Evolutionary conservation across 2,329 filamentous ascomycete species (phyloP), one percentile per base, ranked within the genome.

Genomic region (Thermoascus crustaceus): DNA sequence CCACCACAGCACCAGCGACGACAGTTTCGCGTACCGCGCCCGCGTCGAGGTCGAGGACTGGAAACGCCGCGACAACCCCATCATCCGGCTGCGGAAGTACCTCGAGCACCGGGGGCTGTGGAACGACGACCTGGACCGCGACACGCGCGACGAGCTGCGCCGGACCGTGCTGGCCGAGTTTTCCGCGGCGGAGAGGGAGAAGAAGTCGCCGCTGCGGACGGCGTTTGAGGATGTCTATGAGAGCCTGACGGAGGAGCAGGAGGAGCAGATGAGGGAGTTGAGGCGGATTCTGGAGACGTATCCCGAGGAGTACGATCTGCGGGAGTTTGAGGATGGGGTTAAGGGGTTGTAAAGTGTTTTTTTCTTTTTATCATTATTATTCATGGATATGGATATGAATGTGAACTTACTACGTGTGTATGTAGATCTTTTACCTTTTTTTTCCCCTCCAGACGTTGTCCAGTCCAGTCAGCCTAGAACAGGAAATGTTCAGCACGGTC

Each of bases 1-100:
- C 5, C 87, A 98, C 57, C 91, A 98, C 66, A 94, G 86, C 61
- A 98, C 91, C 1, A 91, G 84, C 0, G 91, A 98, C 55, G 91
- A 98, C 63, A 91, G 84, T 17, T 98, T 95, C 53, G 91, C 91
- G 0, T 98, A 98, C 66, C 82, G 91, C 6, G 87, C 88, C 1
- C 78, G 82, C 17, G 80, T 95, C 1, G 91, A 98, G 55, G 91
- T 98, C 5, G 84, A 94, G 56, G 85, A 94, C 57, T 94, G 87
- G 87, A 94, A 93, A 61, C 60, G 86, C 0, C 71, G 87, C 8
- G 88, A 94, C 54, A 94, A 94, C 52, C 87, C 87, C 2, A 82
- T 94, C 33, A 86, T 84, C 2, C 73, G 87, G 8, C 57, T 94
- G 37, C 74, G 88, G 14, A 94, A 94, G 66, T 98, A 86, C 75